Percentiles rank a stretch among this genome's conserved stretches.
These are phyloP conservation scores for Endocarpon pusillum DNA, from an alignment of 495 filamentous ascomycete species.

Conservation along the genomic window DNA sequence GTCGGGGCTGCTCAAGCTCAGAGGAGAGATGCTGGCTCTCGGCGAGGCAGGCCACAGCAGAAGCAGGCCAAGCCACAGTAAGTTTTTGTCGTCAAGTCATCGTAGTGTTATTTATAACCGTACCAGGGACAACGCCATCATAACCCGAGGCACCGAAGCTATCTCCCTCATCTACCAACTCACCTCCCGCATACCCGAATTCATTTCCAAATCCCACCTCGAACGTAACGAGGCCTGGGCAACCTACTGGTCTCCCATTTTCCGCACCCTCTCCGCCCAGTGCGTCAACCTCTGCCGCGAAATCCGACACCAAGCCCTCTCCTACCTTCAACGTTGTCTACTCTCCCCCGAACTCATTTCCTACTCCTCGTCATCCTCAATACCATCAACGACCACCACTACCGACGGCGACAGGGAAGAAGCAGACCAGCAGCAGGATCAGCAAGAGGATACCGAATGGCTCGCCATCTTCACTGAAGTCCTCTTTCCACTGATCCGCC, in stretches of 20 bases:
- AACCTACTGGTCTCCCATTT: conserved; percentile 94
- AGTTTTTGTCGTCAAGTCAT: conserved; percentile 9
- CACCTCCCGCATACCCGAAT: conserved; percentile 58
- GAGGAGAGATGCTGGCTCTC: conserved; percentile 43
- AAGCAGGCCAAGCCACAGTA: conserved; percentile 43
- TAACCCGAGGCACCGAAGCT: conserved; percentile 63
- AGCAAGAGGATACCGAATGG: conserved; percentile 74
- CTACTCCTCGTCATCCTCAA: no score
- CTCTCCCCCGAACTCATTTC: conserved; percentile 66
- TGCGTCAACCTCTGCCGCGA: conserved; percentile 92
- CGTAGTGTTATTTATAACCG: conserved; percentile 1
- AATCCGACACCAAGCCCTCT: conserved; percentile 74
- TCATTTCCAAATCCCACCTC: conserved; percentile 86
- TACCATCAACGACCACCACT: no score
- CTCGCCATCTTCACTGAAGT: conserved; percentile 87
- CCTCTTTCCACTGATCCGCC: conserved; percentile 80
- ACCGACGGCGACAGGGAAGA: no score
- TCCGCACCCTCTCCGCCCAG: conserved; percentile 71
- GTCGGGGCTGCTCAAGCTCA: conserved; percentile 69
- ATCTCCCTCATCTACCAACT: conserved; percentile 64
- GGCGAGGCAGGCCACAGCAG: conserved; percentile 34
- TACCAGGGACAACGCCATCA: conserved; percentile 50
- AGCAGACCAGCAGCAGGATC: conserved; percentile 8
- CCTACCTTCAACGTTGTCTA: conserved; percentile 72
- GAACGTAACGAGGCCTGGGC: conserved; percentile 89